phyloP scores from a whole-genome alignment of 257 asterid genomes.

The Scutellaria minor region DNA sequence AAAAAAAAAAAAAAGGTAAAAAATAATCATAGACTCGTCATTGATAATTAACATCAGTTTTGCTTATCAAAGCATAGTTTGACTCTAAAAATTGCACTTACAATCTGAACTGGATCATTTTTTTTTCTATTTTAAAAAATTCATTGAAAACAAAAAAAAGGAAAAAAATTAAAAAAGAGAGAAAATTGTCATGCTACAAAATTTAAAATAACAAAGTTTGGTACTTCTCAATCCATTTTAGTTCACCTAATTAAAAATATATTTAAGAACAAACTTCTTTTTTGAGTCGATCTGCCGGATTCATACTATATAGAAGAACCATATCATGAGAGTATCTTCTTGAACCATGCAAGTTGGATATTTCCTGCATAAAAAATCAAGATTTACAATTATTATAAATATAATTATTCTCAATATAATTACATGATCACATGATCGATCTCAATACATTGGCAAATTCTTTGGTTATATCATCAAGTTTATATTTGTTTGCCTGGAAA shows the following conservation, averaged over 20 bases:
- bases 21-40: background rate
- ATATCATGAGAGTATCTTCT: slow-evolving; percentile 12
- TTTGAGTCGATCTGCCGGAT: background rate
- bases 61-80: slow-evolving; percentile 4
- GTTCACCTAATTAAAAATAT: slow-evolving; percentile 32
- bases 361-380: slow-evolving; percentile 27
- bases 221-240: slow-evolving; percentile 14
- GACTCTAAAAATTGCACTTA: slow-evolving; percentile 21
- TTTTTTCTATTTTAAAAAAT: slow-evolving; percentile 20
- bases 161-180: background rate
- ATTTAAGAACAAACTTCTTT: slow-evolving; percentile 22
- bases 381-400: background rate
- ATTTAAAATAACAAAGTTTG: slow-evolving; percentile 37
- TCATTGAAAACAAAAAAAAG: slow-evolving; percentile 16
- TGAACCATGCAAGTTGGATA: background rate
- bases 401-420: too few relatives aligned
- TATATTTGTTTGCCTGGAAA: too few relatives aligned
- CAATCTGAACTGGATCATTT: slow-evolving; percentile 6
- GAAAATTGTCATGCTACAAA: slow-evolving; percentile 40
- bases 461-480: too few relatives aligned
- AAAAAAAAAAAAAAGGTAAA: background rate
- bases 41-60: slow-evolving; percentile 7
- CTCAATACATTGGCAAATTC: too few relatives aligned
- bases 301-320: slow-evolving; percentile 20
- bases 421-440: too few relatives aligned